These are phyloP conservation scores for Myxozyma geophila DNA, from an alignment of 805 yeast genomes.

Conservation along the genomic window DNA sequence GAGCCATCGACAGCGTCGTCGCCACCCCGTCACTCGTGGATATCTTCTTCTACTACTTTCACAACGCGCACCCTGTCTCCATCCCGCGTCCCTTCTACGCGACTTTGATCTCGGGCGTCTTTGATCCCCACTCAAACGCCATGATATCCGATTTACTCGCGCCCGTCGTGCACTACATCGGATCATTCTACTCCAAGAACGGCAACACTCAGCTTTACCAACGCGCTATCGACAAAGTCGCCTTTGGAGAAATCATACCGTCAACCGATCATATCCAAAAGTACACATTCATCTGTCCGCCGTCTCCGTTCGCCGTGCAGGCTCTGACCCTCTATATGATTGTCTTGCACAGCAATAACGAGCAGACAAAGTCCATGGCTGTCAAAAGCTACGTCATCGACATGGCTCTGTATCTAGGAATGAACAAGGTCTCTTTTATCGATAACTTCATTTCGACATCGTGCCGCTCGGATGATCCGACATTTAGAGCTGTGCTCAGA, in stretches of 20 bases:
- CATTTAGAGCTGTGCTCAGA: conserved; percentile 1
- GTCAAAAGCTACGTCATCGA: conserved; percentile 14
- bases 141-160: conserved; percentile 12
- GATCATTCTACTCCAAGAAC: conserved; percentile 15
- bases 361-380: conserved; percentile 12
- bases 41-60: conserved; percentile 19
- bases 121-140: conserved; percentile 7
- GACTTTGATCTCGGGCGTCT: conserved; percentile 5
- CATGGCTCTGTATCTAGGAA: conserved; percentile 22
- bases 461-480: neutral
- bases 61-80: conserved; percentile 25
- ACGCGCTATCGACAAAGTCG: conserved; percentile 12
- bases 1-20: neutral
- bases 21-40: conserved; percentile 18
- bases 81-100: conserved; percentile 22
- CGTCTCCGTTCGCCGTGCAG: conserved; percentile 25
- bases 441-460: conserved; percentile 3
- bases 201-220: conserved; percentile 18
- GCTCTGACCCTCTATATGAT: conserved; percentile 23
- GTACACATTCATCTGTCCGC: conserved; percentile 4
- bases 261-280: conserved; percentile 2
- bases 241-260: neutral
- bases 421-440: conserved; percentile 6
- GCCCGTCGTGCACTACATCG: conserved; percentile 22
- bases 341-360: conserved; percentile 22